Evolutionary conservation across 306 rosid genomes (phyloP), one percentile per base, ranked within the genome.

Genomic region (Dalbergia oliveri): DNA sequence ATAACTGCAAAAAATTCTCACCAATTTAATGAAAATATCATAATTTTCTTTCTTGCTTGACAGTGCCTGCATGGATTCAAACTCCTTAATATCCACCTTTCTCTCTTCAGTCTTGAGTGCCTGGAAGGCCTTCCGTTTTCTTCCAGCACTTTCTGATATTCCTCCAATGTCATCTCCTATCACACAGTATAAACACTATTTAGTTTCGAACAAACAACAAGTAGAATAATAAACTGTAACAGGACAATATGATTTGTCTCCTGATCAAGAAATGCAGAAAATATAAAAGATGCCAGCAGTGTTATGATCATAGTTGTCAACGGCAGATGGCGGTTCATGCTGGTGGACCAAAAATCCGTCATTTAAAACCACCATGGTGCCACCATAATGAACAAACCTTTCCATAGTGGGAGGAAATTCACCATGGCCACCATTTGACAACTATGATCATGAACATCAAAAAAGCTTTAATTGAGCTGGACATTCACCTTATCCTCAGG

Each of bases 101-200:
- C 99, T 86, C 75, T 84, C 92, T 84, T 91, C 96, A 64, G 92
- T 79, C 86, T 89, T 95, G n/a, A 78, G 90, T n/a, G 89, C 86
- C 72, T 80, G 88, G 60, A 93, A 70, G 49, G 98, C 94, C 85
- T 89, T 93, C 88, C 99, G 86, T 86, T 87, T 83, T 90, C 99
- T 78, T 91, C 97, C 77, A 87, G 81, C 73, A 95, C 84, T 75
- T 95, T 95, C 84, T 95, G 90, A 81, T 93, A 95, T 85, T 95
- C 99, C 84, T 91, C 99, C 84, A 95, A 79, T 6, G 99, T 95
- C 99, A 95, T 95, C 77, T 95, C 98, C 99, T 95, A 43, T 57
- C 69, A 83, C 34, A 66, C 45, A 64, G 26, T 50, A 73, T 7
- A 82, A 63, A 63, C 14, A 21, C 23, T 44, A 57, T 11, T 87